Percentiles rank a stretch among this genome's conserved stretches.
phyloP scores from a whole-genome alignment of 2,329 filamentous ascomycete species.

The Fonsecaea pugnacius region DNA sequence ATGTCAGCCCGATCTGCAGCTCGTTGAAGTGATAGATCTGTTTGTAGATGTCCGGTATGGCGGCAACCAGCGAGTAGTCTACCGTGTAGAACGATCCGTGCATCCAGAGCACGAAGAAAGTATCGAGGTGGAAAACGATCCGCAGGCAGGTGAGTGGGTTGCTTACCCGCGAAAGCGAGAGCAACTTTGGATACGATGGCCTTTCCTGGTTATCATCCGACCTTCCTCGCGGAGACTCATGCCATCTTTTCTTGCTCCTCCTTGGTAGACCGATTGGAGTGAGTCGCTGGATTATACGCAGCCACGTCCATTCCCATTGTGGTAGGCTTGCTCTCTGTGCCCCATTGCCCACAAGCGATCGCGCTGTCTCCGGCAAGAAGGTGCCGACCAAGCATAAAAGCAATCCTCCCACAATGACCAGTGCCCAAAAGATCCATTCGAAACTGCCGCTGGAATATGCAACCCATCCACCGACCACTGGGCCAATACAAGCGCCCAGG shows the following conservation, averaged over 20 bases:
- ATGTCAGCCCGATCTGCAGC: constrained; percentile 49
- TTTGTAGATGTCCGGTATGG: constrained; percentile 52
- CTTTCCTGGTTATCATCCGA: background rate
- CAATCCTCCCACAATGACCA: constrained; percentile 34
- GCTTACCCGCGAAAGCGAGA: constrained; percentile 4
- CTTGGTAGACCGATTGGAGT: background rate
- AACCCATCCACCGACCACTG: constrained; percentile 54
- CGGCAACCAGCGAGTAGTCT: constrained; percentile 43
- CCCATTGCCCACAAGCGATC: constrained; percentile 21
- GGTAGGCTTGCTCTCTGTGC: background rate
- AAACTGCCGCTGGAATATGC: constrained; percentile 31
- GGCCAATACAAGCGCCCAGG: constrained; percentile 54
- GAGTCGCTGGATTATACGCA: background rate
- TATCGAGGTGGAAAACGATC: constrained; percentile 26
- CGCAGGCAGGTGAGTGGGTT: constrained; percentile 23
- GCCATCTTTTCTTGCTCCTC: background rate
- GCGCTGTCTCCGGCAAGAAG: constrained; percentile 28
- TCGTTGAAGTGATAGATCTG: constrained; percentile 53
- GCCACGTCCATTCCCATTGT: constrained; percentile 12
- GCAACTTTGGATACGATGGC: background rate
- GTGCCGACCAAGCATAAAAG: constrained; percentile 14
- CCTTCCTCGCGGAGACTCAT: background rate
- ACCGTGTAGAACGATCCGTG: constrained; percentile 47
- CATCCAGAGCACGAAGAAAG: constrained; percentile 25
- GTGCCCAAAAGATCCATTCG: constrained; percentile 38